phyloP scores from a whole-genome alignment of 495 filamentous ascomycete species.

The Aspergillus cavernicola region DNA sequence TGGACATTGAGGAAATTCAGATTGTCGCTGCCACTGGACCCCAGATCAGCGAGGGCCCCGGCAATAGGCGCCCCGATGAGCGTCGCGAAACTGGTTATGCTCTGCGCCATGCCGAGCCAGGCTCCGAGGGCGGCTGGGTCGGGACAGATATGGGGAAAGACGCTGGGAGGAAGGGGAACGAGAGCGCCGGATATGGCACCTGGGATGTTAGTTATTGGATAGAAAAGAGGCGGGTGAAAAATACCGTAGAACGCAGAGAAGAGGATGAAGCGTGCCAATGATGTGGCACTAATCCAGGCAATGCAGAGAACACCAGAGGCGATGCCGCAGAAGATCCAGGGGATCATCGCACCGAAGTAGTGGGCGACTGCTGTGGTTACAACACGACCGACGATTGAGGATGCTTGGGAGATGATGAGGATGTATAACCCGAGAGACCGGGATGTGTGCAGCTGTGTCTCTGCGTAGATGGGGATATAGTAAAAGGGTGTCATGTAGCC shows the following conservation, averaged over 20 bases:
- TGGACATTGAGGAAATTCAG: constrained; percentile 24
- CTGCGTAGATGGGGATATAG: constrained; percentile 55
- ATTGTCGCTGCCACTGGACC: constrained; percentile 19
- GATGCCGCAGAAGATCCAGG: constrained; percentile 23
- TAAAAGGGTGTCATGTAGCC: constrained; percentile 63
- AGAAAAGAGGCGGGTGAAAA: not conserved
- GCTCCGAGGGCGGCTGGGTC: constrained; percentile 58
- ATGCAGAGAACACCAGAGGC: constrained; percentile 23
- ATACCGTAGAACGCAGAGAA: constrained; percentile 59
- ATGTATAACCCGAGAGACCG: constrained; percentile 46
- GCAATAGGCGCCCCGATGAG: constrained; percentile 67
- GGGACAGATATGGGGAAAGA: constrained; percentile 59
- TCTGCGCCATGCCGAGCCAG: constrained; percentile 72
- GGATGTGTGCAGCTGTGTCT: constrained; percentile 37
- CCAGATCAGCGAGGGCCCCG: constrained; percentile 42
- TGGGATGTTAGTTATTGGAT: too few species aligned
- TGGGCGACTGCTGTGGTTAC: constrained; percentile 21
- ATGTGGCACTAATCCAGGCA: constrained; percentile 53
- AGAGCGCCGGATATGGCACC: constrained; percentile 62
- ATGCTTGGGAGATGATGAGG: constrained; percentile 30
- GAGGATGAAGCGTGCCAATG: constrained; percentile 54
- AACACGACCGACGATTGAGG: constrained; percentile 28
- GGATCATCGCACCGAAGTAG: constrained; percentile 23
- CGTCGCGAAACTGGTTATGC: constrained; percentile 60
- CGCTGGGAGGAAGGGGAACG: constrained; percentile 55